Evolutionary conservation across 2,329 filamentous ascomycete species (phyloP).

Genomic region (Aspergillus neoniger): DNA sequence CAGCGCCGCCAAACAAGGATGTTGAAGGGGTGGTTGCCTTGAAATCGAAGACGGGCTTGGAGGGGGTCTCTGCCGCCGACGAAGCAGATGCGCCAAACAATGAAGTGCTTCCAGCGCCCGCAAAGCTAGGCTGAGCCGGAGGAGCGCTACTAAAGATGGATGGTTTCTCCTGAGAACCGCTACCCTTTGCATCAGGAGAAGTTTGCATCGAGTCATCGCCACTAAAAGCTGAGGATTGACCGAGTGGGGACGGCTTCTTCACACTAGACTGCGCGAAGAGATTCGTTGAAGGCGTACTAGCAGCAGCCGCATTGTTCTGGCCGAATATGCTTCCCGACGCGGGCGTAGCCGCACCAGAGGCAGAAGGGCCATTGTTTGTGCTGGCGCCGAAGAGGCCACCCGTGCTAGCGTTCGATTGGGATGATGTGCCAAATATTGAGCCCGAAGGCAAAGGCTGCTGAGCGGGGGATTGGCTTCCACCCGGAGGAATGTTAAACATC

Average conservation of each 20-base stretch:
- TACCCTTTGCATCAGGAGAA: slow-evolving; percentile 33
- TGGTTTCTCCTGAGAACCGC: slow-evolving; percentile 19
- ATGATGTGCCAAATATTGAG: slow-evolving; percentile 23
- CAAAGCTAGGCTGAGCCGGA: slow-evolving; percentile 21
- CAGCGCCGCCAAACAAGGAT: slow-evolving; percentile 31
- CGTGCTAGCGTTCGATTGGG: slow-evolving; percentile 16
- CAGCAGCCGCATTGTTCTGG: slow-evolving; percentile 18
- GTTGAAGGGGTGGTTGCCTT: slow-evolving; percentile 23
- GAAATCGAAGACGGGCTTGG: slow-evolving; percentile 27
- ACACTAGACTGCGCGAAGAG: slow-evolving; percentile 27
- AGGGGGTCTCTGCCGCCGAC: slow-evolving; percentile 21
- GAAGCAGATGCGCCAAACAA: slow-evolving; percentile 24
- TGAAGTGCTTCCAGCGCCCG: slow-evolving; percentile 17
- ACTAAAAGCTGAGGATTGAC: slow-evolving; percentile 26
- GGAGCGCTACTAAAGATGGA: slow-evolving; percentile 26
- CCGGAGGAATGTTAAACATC: slow-evolving; percentile 33
- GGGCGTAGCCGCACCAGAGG: slow-evolving; percentile 20
- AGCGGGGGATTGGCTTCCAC: slow-evolving; percentile 23
- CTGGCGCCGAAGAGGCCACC: slow-evolving; percentile 23
- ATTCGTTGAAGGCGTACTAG: slow-evolving; percentile 19
- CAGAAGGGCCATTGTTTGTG: slow-evolving; percentile 15
- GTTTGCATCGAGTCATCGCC: slow-evolving; percentile 36
- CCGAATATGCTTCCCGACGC: slow-evolving; percentile 26
- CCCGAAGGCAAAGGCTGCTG: slow-evolving; percentile 26
- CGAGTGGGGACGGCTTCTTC: slow-evolving; percentile 29